A percentile compares a stretch with the other conserved stretches of the same genome.
These are phyloP conservation scores for Nannizziopsis arthrosporioides DNA, from an alignment of 2,329 filamentous ascomycete species.

Conservation along the genomic window DNA sequence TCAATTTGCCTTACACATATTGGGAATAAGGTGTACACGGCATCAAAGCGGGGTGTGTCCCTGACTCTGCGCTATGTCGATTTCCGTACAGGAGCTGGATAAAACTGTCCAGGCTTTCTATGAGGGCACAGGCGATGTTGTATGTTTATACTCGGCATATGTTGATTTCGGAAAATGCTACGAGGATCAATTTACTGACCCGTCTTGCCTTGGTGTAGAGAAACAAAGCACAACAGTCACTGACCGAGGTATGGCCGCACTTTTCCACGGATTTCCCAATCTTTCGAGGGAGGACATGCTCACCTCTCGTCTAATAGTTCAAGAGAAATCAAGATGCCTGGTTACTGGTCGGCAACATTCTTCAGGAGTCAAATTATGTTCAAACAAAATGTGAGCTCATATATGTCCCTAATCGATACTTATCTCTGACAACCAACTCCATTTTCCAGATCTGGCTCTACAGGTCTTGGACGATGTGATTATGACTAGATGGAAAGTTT, in stretches of 20 bases:
- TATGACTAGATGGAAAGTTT: slow-evolving; percentile 96
- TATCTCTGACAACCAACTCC: slow-evolving; percentile 24
- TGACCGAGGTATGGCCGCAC: slow-evolving; percentile 65
- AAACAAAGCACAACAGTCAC: slow-evolving; percentile 84
- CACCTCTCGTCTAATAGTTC: slow-evolving; percentile 51
- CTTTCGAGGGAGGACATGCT: slow-evolving; percentile 8
- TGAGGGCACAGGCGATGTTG: slow-evolving; percentile 87
- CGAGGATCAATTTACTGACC: slow-evolving; percentile 27
- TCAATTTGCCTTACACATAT: not conserved
- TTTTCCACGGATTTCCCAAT: slow-evolving; percentile 14
- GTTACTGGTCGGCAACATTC: slow-evolving; percentile 93
- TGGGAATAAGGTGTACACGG: not conserved
- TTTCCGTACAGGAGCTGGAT: slow-evolving; percentile 88
- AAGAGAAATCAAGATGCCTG: slow-evolving; percentile 98
- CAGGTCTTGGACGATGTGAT: slow-evolving; percentile 98
- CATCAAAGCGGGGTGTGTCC: slow-evolving; percentile 3
- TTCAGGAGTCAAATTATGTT: slow-evolving; percentile 81
- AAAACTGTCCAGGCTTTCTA: slow-evolving; percentile 93
- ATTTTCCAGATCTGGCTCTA: slow-evolving; percentile 64
- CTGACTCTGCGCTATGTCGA: slow-evolving; percentile 41
- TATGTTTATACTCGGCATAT: slow-evolving; percentile 38
- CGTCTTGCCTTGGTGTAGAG: slow-evolving; percentile 48
- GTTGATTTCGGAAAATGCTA: slow-evolving; percentile 5
- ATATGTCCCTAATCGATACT: not conserved
- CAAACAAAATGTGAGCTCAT: slow-evolving; percentile 79